phyloP scores from a whole-genome alignment of 768 basidiomycete species.

The Gautieria morchelliformis region DNA sequence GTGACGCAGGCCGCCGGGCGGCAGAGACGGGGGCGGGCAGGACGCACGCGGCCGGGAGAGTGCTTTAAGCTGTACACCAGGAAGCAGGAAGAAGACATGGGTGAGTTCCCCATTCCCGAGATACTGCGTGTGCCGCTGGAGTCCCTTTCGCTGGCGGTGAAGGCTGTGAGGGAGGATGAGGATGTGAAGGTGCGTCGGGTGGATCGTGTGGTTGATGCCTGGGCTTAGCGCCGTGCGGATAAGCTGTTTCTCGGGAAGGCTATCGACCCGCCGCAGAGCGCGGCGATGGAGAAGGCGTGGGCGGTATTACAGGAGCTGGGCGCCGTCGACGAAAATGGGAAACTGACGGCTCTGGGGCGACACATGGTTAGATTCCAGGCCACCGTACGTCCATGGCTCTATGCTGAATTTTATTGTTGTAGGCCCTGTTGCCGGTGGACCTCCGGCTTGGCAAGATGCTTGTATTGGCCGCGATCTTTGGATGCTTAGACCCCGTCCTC shows the following conservation, averaged over 20 bases:
- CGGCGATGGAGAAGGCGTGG: slow-evolving; percentile 73
- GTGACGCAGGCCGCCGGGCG: slow-evolving; percentile 67
- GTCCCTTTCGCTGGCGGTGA: slow-evolving; percentile 70
- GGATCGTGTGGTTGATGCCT: slow-evolving; percentile 12
- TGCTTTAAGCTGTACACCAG: slow-evolving; percentile 88
- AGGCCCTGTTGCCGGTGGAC: slow-evolving; percentile 85
- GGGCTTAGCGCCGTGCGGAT: too few species aligned
- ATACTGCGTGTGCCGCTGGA: slow-evolving; percentile 84
- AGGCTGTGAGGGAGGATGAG: slow-evolving; percentile 64
- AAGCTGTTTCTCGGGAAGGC: slow-evolving; percentile 62
- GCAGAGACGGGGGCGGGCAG: slow-evolving; percentile 85
- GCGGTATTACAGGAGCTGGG: slow-evolving; percentile 64
- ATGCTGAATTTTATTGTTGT: slow-evolving; percentile 6
- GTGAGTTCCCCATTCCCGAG: slow-evolving; percentile 71
- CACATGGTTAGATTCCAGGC: slow-evolving; percentile 46
- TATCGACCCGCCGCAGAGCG: slow-evolving; percentile 72
- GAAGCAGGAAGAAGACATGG: slow-evolving; percentile 60
- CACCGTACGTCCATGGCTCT: neutral
- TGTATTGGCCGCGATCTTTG: slow-evolving; percentile 73
- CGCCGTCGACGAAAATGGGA: slow-evolving; percentile 52
- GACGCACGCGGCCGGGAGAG: slow-evolving; percentile 69
- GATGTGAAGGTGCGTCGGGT: slow-evolving; percentile 54
- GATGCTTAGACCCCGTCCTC: slow-evolving; percentile 70
- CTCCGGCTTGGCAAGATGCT: slow-evolving; percentile 91
- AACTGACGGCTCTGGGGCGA: slow-evolving; percentile 70